These are phyloP conservation scores for Ophiostoma populinum DNA, from an alignment of 2,329 filamentous ascomycete genomes.

Conservation along the genomic window DNA sequence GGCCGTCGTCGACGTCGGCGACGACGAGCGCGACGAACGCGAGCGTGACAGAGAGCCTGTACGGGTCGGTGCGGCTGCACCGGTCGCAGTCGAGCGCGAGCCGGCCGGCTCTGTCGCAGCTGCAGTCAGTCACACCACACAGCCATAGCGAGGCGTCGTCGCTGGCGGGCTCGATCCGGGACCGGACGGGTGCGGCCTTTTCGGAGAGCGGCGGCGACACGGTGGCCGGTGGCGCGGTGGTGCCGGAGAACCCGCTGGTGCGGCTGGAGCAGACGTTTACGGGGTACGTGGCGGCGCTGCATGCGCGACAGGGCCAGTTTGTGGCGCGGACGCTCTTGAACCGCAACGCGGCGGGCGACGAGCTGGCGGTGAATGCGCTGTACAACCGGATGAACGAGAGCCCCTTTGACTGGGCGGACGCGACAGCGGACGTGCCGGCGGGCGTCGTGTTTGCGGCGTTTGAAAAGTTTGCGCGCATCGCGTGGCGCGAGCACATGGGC, in stretches of 20 bases:
- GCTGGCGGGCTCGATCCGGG: slow-evolving; percentile 36
- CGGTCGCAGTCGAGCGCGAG: slow-evolving; percentile 15
- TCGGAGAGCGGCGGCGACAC: slow-evolving; percentile 23
- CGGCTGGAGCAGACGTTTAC: slow-evolving; percentile 73
- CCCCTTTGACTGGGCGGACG: slow-evolving; percentile 56
- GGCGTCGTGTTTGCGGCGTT: slow-evolving; percentile 84
- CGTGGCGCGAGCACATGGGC: slow-evolving; percentile 80
- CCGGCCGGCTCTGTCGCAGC: slow-evolving; percentile 4
- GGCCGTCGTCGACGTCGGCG: not conserved
- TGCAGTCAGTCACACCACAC: not conserved
- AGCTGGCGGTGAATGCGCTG: slow-evolving; percentile 69
- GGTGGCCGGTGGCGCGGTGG: slow-evolving; percentile 29
- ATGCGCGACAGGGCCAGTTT: slow-evolving; percentile 74
- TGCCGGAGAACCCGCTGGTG: slow-evolving; percentile 47
- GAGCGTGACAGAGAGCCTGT: slow-evolving; percentile 18
- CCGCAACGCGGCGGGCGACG: slow-evolving; percentile 44
- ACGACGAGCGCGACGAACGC: slow-evolving; percentile 19
- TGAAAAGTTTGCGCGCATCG: slow-evolving; percentile 77
- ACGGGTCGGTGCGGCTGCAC: slow-evolving; percentile 7
- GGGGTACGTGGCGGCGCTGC: slow-evolving; percentile 65
- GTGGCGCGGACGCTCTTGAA: slow-evolving; percentile 60
- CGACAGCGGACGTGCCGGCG: slow-evolving; percentile 55
- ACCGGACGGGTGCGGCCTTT: slow-evolving; percentile 22
- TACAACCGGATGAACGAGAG: slow-evolving; percentile 80
- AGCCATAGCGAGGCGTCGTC: slow-evolving; percentile 22